Base-by-base conservation (phyloP, 805 yeast species). In the Myxozyma melibiosi region DNA sequence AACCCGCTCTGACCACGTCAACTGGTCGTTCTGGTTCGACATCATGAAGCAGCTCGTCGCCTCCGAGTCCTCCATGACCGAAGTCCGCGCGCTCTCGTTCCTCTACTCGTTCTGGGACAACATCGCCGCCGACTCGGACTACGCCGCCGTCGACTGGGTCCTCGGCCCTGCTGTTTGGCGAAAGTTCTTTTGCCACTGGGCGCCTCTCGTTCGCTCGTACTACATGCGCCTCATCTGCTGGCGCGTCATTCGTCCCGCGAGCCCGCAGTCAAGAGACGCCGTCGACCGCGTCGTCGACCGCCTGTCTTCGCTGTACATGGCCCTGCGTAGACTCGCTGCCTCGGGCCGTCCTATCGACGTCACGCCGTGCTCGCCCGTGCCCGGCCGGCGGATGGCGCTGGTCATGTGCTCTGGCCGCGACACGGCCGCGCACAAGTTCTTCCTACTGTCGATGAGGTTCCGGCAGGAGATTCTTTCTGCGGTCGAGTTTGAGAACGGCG, bases 11-110 rank as follows among this genome's bases (percentile, higher is more conserved):
- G 60, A 61, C 2, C 70, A 67, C 7, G 71, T 88, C 24, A 81
- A 86, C 72, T 89, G 96, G 94, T 73, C 75, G 49, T 88, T 90
- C 67, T 89, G 96, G 96, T 69, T 85, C 5, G 75, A 77, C 52
- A 84, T 86, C 14, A 70, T 76, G 13, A 72, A 80, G 57, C 74
- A 81, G 55, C 80, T 88, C 84, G 69, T 88, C n/a, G 66, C 74
- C 6, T 81, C 89, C 6, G 83, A 81, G 43, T 87, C 81, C 68
- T 76, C 83, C 62, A 84, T 82, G 62, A 78, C 80, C 22, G 83
- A 86, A 59, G 73, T 86, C 20, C 80, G 87, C 58, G 82, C 83
- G 13, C 68, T 89, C 37, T 81, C 90, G 3, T 78, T 84, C 54
- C 68, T 89, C 52, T 88, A 83, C 73, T 86, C 88, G 68, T 70